These are phyloP conservation scores for Suillus luteus DNA, from an alignment of 768 basidiomycete species.

Conservation along the genomic window DNA sequence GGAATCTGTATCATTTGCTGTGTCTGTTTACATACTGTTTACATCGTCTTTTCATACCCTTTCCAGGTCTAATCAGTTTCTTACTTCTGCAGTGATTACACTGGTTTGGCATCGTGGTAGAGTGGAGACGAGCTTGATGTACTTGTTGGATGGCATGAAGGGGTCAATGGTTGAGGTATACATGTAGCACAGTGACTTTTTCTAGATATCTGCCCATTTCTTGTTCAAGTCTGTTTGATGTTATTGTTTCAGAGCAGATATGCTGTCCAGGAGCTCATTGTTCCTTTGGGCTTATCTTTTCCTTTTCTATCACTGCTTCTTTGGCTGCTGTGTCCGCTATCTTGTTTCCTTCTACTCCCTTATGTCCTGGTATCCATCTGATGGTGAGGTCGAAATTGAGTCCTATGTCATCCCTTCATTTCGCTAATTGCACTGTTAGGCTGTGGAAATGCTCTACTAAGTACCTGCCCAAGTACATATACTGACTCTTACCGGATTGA, in stretches of 20 bases:
- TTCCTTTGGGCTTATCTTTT: neutral
- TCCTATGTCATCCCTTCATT: neutral
- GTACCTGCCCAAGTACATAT: slow-evolving; percentile 7
- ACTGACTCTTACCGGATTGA: neutral
- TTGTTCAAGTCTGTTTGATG: neutral
- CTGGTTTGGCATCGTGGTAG: slow-evolving; percentile 21
- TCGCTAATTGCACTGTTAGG: neutral
- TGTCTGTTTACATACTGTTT: too few relatives aligned
- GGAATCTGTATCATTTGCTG: too few relatives aligned
- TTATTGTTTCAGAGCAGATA: neutral
- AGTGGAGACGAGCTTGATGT: slow-evolving; percentile 6
- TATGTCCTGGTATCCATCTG: slow-evolving; percentile 23
- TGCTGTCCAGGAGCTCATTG: neutral
- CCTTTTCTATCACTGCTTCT: slow-evolving; percentile 12
- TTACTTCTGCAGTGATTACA: slow-evolving; percentile 11
- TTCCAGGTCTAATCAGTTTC: too few relatives aligned
- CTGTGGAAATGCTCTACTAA: slow-evolving; percentile 12
- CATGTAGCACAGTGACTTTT: neutral
- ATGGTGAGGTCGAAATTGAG: neutral
- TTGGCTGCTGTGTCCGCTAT: slow-evolving; percentile 26
- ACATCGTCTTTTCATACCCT: too few relatives aligned
- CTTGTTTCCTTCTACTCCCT: slow-evolving; percentile 21
- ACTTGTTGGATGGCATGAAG: neutral
- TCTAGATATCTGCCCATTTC: neutral
- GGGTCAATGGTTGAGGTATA: neutral